Evolutionary conservation across 306 rosid species (phyloP), one percentile per base, ranked within the genome.

Genomic region (Herpetospermum pedunculosum): DNA sequence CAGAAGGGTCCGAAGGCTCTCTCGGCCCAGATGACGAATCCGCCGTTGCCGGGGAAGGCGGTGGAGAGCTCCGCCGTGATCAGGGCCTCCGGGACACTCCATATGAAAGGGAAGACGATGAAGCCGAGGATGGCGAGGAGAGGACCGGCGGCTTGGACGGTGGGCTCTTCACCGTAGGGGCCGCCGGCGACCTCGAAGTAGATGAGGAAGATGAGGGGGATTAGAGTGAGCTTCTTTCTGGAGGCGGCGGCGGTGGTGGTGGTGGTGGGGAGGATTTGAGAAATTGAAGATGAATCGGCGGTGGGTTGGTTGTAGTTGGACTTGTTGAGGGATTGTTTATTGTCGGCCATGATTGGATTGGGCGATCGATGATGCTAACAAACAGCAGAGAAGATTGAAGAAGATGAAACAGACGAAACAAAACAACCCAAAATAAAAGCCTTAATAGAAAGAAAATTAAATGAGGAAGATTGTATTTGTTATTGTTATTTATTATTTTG

Each of bases 21-120:
- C 11, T 71, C 60, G 3, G 75, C 75, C 75, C 75, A 71, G 3
- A 71, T 48, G 10, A 71, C 75, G 75, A 71, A 71, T 0, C 75
- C 75, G 29, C 75, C 75, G 37, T 71, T 49, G 8, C 75, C 75
- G 46, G 75, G 75, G 44, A 71, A 71, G 14, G 75, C 41, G 28
- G 75, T 71, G 75, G 75, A 71, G 18, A 71, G 75, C 75, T 71
- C 75, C 11, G 75, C 75, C 18, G 75, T 71, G 60, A 71, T 71
- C 1, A 71, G 75, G 2, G 75, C 75, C 50, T 71, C 75, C 4
- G 75, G 73, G 11, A 68, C 73, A 2, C 73, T 68, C 73, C 73
- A 68, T 12, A 68, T 68, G 35, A 68, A 68, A 3, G 75, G 75
- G 46, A 71, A 71, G 12, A 71, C 44, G 28, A 71, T 19, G 35